Evolutionary conservation across 345 rosid genomes (phyloP).

Genomic region (Citrus australasica): DNA sequence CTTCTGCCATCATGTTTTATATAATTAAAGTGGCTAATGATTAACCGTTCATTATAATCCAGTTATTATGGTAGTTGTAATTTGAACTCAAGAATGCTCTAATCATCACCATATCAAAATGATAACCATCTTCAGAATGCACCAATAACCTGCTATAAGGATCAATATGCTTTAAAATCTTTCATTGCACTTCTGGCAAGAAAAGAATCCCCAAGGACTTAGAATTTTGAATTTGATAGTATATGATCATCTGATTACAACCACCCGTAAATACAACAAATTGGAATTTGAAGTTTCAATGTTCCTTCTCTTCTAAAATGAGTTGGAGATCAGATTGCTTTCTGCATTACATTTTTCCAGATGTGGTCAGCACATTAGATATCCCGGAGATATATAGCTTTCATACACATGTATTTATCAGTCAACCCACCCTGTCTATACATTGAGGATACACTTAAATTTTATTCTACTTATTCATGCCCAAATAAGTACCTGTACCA

Average conservation of each 20-base stretch:
- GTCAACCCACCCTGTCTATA: neutral
- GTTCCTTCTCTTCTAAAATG: neutral
- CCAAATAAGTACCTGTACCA: neutral
- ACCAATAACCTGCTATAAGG: neutral
- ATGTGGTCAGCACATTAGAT: neutral
- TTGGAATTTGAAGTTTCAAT: neutral
- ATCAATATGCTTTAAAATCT: neutral
- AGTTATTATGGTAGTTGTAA: neutral
- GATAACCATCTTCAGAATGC: neutral
- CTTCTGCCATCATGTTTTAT: neutral
- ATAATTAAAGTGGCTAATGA: neutral
- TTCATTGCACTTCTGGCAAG: neutral
- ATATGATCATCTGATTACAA: neutral
- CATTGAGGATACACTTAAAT: neutral
- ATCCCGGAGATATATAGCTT: neutral
- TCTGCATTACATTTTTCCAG: neutral
- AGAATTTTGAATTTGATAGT: neutral
- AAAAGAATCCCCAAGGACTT: neutral
- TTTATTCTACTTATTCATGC: neutral
- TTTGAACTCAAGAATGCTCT: neutral
- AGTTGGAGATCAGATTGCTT: neutral
- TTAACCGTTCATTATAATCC: neutral
- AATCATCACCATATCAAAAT: neutral
- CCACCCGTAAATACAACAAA: neutral
- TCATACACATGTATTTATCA: neutral